Evolutionary conservation across 352 stramenopile species (phyloP).

Genomic region (Pythium plurisporium): DNA sequence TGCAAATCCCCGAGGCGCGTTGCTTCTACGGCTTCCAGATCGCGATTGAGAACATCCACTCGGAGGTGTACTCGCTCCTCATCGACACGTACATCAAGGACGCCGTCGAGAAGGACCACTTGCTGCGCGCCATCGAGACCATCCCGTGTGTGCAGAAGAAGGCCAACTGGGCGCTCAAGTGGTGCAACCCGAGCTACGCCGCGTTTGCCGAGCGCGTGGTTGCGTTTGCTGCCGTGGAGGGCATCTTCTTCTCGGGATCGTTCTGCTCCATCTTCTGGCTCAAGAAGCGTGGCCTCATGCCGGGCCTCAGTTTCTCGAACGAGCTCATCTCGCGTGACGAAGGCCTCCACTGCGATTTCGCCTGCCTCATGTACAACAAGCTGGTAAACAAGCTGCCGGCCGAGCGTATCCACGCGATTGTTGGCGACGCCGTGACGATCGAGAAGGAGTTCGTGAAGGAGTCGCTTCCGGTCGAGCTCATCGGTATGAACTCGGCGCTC

Average conservation of each 20-base stretch:
- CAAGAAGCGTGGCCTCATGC: conserved; percentile 99
- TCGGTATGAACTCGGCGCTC: conserved; percentile 97
- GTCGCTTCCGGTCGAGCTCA: conserved; percentile 97
- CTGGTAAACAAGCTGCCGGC: conserved; percentile 96
- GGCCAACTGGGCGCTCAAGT: conserved; percentile 95
- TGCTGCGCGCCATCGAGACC: conserved; percentile 97
- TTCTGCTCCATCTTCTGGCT: conserved; percentile 99
- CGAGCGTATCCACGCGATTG: conserved; percentile 92
- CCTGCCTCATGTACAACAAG: conserved; percentile 98
- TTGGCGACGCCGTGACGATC: conserved; percentile 94
- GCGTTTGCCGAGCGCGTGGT: conserved; percentile 96
- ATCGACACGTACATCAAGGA: conserved; percentile 99
- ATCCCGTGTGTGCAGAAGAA: conserved; percentile 98
- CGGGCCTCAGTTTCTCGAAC: conserved; percentile 98
- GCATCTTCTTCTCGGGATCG: conserved; percentile 98
- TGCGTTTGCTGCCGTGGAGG: conserved; percentile 97
- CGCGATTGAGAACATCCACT: conserved; percentile 99
- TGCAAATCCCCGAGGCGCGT: conserved; percentile 95
- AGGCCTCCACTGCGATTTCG: conserved; percentile 98
- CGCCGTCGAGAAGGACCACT: conserved; percentile 86
- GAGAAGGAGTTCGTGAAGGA: conserved; percentile 98
- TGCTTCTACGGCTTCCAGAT: conserved; percentile 99
- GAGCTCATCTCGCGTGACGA: conserved; percentile 98
- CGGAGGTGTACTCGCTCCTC: conserved; percentile 98
- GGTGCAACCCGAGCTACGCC: conserved; percentile 91